A percentile compares a stretch with the other conserved stretches of the same genome.
Evolutionary conservation across 768 basidiomycete species (phyloP).

Genomic region (Hortiboletus flavorubellus): DNA sequence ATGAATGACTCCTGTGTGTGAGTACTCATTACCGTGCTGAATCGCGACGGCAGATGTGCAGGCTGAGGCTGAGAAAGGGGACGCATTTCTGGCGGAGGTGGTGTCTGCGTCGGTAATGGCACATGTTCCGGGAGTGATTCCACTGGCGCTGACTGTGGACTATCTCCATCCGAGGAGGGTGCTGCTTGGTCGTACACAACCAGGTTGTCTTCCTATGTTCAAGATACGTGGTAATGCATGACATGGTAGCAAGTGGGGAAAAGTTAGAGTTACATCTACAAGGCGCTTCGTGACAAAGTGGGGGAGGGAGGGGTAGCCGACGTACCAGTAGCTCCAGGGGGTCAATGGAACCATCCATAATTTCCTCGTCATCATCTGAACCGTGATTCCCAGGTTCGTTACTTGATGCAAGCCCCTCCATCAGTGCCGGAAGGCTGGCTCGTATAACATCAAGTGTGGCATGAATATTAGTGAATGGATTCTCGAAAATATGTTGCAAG

Average conservation of each 20-base stretch:
- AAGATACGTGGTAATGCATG: background rate
- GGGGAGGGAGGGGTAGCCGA: constrained; percentile 16
- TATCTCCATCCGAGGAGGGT: background rate
- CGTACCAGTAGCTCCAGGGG: constrained; percentile 25
- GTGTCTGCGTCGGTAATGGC: background rate
- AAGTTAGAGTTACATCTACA: constrained; percentile 32
- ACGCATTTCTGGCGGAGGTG: constrained; percentile 9
- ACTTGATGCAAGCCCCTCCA: constrained; percentile 19
- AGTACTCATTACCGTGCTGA: constrained; percentile 23
- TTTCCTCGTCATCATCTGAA: constrained; percentile 32
- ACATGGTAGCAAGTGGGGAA: constrained; percentile 18
- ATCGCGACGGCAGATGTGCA: constrained; percentile 19
- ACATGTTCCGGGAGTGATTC: constrained; percentile 1
- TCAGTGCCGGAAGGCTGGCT: constrained; percentile 31
- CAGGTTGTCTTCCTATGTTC: constrained; percentile 15
- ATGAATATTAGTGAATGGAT: constrained; percentile 44
- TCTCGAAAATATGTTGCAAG: constrained; percentile 49
- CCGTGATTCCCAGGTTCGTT: constrained; percentile 26
- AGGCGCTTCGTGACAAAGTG: constrained; percentile 23
- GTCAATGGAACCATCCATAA: constrained; percentile 8
- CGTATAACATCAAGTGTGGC: constrained; percentile 35
- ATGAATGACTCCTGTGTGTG: constrained; percentile 27
- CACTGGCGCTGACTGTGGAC: background rate
- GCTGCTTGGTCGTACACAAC: constrained; percentile 5
- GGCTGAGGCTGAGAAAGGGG: constrained; percentile 2